Evolutionary conservation across 208 protist genomes (phyloP), one percentile per base, ranked within the genome.

Genomic region (Crithidia mellificae): DNA sequence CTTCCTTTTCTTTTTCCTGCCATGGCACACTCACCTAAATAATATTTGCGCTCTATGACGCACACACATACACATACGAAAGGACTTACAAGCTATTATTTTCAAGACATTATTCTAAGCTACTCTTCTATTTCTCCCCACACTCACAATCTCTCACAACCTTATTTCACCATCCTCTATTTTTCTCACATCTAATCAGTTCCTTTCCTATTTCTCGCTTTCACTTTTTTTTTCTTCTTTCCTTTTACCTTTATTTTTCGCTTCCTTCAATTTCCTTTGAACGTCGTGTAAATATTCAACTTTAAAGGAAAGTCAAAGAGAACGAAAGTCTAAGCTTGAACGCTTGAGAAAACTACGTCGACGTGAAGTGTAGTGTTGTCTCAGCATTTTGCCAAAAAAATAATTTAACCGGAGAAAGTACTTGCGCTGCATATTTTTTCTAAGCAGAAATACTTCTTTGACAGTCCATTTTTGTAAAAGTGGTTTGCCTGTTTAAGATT

Each of bases 41-140:
- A 5, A 12, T 11, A 38, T 11, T 11, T 11, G 5, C 34, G 5
- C 34, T 5, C 34, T 12, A 38, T 11, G 34, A 38, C 5, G 11
- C 34, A 38, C 5, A 36, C 5, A 14, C 29, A 27, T 4, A n/a
- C 7, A 36, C n/a, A 55, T 55, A 6, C 8, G 34, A 24, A 36
- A 41, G 32, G 30, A 41, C 34, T 20, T 39, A 11, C 53, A 44
- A 6, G 32, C 53, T 12, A 20, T 58, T 58, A 20, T 15, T 58
- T 43, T 39, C 34, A 58, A 52, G 47, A 52, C 47, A 52, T 52
- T 22, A 29, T 17, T 22, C 19, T 52, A 52, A 52, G 47, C 47
- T 30, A 29, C 29, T 52, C 24, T 22, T 15, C 41, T 55, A 30
- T 22, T 22, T 55, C 50, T 55, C 29, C 29, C 50, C 29, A 38